Percentiles rank a stretch among this genome's conserved stretches.
Conservation (phyloP, 805 yeast species). For the Zygosaccharomyces kombuchaensis region DNA sequence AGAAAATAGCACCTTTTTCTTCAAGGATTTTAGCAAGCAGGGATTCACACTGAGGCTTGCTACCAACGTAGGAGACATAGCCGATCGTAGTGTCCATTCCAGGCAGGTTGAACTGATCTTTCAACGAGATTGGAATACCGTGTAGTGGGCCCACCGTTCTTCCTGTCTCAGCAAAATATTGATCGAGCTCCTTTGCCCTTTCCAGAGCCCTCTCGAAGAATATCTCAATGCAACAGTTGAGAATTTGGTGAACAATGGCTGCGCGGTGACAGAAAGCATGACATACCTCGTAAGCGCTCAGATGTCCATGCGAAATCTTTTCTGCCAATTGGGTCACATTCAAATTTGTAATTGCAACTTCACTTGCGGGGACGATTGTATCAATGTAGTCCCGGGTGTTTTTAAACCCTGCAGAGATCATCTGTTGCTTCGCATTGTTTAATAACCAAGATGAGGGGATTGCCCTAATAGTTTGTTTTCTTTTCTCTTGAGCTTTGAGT, state of each 20-base stretch:
- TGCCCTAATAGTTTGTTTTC: conserved; percentile 12
- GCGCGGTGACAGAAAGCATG: conserved; percentile 54
- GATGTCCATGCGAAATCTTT: conserved; percentile 1
- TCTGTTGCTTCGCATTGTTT: conserved; percentile 8
- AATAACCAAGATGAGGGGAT: conserved; percentile 22
- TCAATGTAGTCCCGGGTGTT: conserved; percentile 13
- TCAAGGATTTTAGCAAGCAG: conserved; percentile 20
- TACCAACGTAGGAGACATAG: conserved; percentile 16
- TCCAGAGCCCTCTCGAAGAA: conserved; percentile 54
- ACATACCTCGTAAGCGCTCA: conserved; percentile 15
- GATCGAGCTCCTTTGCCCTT: conserved; percentile 51
- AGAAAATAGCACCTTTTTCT: conserved; percentile 50
- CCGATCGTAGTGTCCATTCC: conserved; percentile 26
- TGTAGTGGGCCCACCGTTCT: conserved; percentile 52
- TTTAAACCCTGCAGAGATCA: conserved; percentile 9
- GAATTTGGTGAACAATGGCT: conserved; percentile 50
- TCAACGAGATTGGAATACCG: conserved; percentile 62
- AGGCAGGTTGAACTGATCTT: conserved; percentile 36
- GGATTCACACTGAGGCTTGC: conserved; percentile 20
- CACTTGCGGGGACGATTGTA: conserved; percentile 15
- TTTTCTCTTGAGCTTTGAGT: conserved; percentile 13
- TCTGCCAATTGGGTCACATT: conserved; percentile 15
- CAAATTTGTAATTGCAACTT: conserved; percentile 19
- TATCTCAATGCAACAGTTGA: conserved; percentile 31
- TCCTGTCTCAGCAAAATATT: conserved; percentile 41